A percentile compares a stretch with the other conserved stretches of the same genome.
Conservation (phyloP, 2,329 filamentous ascomycete species). For the Chaetomium strumarium region DNA sequence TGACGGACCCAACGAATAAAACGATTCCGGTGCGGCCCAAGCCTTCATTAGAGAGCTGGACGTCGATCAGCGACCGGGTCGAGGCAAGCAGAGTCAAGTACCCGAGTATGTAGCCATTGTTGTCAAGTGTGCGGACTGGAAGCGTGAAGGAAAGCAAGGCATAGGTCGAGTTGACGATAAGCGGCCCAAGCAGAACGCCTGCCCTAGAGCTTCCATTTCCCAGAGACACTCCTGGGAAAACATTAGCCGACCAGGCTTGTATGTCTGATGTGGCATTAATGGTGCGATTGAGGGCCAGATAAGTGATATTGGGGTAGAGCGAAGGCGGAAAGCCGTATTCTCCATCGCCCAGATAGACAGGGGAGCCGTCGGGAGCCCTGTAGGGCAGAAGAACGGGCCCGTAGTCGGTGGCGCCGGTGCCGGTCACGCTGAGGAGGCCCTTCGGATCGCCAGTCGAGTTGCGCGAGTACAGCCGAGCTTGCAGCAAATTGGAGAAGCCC, state of each 20-base stretch:
- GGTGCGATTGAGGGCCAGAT: constrained; percentile 40
- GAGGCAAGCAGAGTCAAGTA: constrained; percentile 79
- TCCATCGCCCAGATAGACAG: constrained; percentile 55
- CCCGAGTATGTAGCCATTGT: constrained; percentile 60
- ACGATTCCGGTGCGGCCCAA: constrained; percentile 64
- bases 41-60: constrained; percentile 61
- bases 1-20: constrained; percentile 63
- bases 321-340: constrained; percentile 62
- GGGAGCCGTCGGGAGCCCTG: constrained; percentile 48
- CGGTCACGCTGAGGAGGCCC: constrained; percentile 62
- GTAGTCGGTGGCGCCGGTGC: constrained; percentile 36
- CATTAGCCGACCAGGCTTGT: constrained; percentile 40
- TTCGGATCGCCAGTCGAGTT: constrained; percentile 52
- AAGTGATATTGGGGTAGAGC: constrained; percentile 76
- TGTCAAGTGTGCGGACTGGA: constrained; percentile 65
- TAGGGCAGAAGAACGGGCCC: constrained; percentile 58
- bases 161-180: constrained; percentile 64
- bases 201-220: constrained; percentile 42
- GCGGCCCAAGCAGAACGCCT: constrained; percentile 70
- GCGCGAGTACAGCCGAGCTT: constrained; percentile 66
- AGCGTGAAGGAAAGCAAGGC: constrained; percentile 76
- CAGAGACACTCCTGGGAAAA: constrained; percentile 46
- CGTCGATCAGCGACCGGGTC: constrained; percentile 55
- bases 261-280: constrained; percentile 39
- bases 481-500: constrained; percentile 54